Evolutionary conservation across 148 eudicot genomes (phyloP).

Genomic region (Limonium bicolor): DNA sequence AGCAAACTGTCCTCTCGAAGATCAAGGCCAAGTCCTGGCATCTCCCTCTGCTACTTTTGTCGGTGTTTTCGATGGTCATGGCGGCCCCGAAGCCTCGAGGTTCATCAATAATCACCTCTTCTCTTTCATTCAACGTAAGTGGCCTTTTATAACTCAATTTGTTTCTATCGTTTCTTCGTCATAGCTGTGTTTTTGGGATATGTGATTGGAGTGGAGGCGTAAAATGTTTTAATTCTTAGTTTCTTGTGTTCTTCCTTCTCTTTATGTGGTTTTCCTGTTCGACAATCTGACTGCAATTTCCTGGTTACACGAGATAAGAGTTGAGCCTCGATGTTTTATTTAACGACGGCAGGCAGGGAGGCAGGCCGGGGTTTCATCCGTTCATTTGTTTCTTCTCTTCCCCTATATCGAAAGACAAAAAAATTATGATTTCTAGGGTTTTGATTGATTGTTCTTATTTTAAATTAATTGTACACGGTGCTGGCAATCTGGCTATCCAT

Average conservation of each 20-base stretch:
- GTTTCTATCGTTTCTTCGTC: background rate
- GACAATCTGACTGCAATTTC: background rate
- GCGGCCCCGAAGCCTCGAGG: constrained; percentile 86
- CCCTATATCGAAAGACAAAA: no score
- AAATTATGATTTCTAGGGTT: no score
- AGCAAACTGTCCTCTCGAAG: constrained; percentile 80
- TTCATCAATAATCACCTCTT: constrained; percentile 61
- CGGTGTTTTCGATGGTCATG: constrained; percentile 94
- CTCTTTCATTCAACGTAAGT: constrained; percentile 44
- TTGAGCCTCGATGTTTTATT: no score
- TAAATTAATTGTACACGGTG: no score
- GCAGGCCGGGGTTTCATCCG: no score
- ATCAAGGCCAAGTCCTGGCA: constrained; percentile 67
- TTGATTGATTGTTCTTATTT: no score
- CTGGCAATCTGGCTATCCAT: background rate
- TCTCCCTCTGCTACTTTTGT: constrained; percentile 60
- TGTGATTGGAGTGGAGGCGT: background rate
- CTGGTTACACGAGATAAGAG: no score
- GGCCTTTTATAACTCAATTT: background rate
- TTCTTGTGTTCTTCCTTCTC: background rate
- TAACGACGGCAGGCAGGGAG: no score
- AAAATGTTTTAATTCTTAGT: background rate
- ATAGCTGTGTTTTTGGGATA: background rate
- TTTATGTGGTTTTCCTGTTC: background rate
- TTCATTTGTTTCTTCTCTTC: no score